These are phyloP conservation scores for Lobosporangium transversale DNA, from an alignment of 192 early-diverging fungal genomes.

Conservation along the genomic window DNA sequence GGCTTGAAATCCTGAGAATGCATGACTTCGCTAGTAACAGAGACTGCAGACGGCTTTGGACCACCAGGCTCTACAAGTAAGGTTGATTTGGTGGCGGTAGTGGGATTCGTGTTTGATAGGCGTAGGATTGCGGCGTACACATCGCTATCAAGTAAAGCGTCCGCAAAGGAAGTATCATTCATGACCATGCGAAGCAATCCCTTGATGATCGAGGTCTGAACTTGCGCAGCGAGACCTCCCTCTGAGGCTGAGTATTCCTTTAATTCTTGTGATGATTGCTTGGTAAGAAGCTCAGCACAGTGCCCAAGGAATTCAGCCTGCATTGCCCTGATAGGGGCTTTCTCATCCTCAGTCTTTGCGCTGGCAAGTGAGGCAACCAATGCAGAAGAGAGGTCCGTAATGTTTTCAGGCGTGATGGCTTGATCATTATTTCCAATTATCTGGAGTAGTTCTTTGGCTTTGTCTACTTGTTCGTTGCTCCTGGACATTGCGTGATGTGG, in stretches of 20 bases:
- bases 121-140: constrained; percentile 19
- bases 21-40: constrained; percentile 1
- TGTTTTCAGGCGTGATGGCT: constrained; percentile 14
- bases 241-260: neutral
- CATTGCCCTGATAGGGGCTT: constrained; percentile 1
- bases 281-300: constrained; percentile 13
- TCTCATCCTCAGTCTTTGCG: constrained; percentile 6
- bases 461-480: constrained; percentile 4
- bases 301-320: constrained; percentile 23
- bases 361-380: constrained; percentile 18
- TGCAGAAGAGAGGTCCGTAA: constrained; percentile 26
- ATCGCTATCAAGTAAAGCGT: constrained; percentile 18
- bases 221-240: neutral
- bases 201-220: constrained; percentile 28
- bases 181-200: constrained; percentile 37
- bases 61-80: neutral
- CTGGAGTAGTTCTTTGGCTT: constrained; percentile 20
- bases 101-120: neutral
- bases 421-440: neutral
- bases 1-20: constrained; percentile 28
- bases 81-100: neutral
- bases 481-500: neutral
- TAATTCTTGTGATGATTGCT: neutral
- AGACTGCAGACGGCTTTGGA: constrained; percentile 5
- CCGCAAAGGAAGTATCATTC: constrained; percentile 33